Percentiles rank a stretch among this genome's conserved stretches.
Evolutionary conservation across 73 alveolate species (phyloP).

Genomic region (Blepharisma japonicum): DNA sequence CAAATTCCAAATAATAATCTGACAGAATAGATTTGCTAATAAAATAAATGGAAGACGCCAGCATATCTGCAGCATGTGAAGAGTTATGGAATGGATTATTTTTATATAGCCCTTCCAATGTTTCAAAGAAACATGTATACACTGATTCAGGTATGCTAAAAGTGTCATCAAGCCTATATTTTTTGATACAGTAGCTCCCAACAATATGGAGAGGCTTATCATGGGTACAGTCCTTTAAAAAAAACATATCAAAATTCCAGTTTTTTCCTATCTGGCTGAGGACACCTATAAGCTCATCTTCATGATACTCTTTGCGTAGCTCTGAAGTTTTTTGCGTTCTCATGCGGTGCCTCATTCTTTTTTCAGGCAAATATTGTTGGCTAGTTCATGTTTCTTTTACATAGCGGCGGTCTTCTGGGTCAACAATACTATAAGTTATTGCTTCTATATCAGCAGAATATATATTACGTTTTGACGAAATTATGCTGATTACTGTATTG

Average conservation of each 20-base stretch:
- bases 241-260: constrained; percentile 24
- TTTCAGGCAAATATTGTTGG: no score
- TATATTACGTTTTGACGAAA: background rate
- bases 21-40: background rate
- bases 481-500: no score
- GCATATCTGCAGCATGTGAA: constrained; percentile 31
- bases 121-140: background rate
- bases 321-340: no score
- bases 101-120: background rate
- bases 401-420: background rate
- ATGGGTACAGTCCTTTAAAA: constrained; percentile 17
- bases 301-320: background rate
- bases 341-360: no score
- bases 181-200: constrained; percentile 5
- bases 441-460: constrained; percentile 14
- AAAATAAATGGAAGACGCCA: background rate
- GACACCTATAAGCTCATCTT: constrained; percentile 10
- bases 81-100: constrained; percentile 28
- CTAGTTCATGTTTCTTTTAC: background rate
- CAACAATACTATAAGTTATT: background rate
- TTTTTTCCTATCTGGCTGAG: background rate
- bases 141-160: background rate
- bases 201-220: background rate
- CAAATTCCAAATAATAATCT: background rate
- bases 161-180: background rate